Base-by-base conservation (phyloP, 2,329 filamentous ascomycete genomes). In the Cladophialophora chaetospira region DNA sequence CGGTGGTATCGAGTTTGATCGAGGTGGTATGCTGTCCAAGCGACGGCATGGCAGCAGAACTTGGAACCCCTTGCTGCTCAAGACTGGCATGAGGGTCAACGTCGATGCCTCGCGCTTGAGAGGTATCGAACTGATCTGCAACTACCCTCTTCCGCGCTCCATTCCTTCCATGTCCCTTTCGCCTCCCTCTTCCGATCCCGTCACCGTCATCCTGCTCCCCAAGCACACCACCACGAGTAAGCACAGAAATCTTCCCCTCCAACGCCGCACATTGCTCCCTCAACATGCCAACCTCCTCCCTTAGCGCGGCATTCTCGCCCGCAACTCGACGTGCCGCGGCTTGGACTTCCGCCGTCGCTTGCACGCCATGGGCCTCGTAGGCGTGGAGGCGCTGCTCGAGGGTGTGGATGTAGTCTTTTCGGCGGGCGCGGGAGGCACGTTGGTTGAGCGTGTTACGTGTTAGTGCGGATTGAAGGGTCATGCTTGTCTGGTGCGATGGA, bases 381-480 rank as follows among this genome's bases (percentile, higher is more conserved):
- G 75, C 73, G 44, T 84, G 81, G 55, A 87, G 73, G 58, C 83
- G 84, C 52, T 79, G 75, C 71, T 91, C 87, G 25, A 91, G 79
- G 53, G 88, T 85, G 60, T 84, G 77, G 35, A 90, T 74, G 68
- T 91, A 90, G 67, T 89, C 87, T 74, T 88, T 89, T 62, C 85
- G 81, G 31, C 88, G 81, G 43, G 87, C 87, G 51, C 88, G 84
- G n/a, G 86, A 89, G 60, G 88, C 84, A 54, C 88, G 80, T 69
- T 91, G 88, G 66, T 91, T 92, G 66, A 91, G 86, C 62, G 88
- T 82, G 63, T 91, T 86, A 56, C 88, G 85, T 8, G 29, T 33
- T 33, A 13, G 29, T 6, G 6, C 8, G 8, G 29, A 33, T 33
- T 33, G 29, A 33, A 6, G 6, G 6, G 8, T 13, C 29, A 33